phyloP scores from a whole-genome alignment of 2,329 filamentous ascomycete genomes.

The Fusarium temperatum region DNA sequence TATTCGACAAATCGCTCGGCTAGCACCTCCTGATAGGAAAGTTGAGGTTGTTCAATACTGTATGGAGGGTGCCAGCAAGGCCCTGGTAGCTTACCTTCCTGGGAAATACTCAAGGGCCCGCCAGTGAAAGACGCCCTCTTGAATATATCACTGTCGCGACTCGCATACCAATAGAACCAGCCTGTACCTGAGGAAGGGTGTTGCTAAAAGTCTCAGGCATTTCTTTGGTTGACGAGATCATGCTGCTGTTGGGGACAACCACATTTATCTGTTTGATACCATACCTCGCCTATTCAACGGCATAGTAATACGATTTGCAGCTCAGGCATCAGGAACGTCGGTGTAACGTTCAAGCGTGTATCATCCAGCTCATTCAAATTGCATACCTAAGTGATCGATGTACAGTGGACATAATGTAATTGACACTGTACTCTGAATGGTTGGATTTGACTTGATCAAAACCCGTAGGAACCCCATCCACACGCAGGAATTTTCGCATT shows the following conservation, averaged over 20 bases:
- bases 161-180: background rate
- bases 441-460: constrained; percentile 43
- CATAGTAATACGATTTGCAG: background rate
- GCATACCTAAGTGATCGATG: background rate
- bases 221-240: background rate
- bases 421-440: constrained; percentile 33
- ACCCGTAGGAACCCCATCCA: constrained; percentile 37
- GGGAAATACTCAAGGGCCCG: constrained; percentile 26
- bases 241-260: background rate
- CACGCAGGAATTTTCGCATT: constrained; percentile 36
- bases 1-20: constrained; percentile 76
- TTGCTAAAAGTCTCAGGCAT: background rate
- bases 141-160: background rate
- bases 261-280: background rate
- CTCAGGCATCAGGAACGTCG: background rate
- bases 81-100: constrained; percentile 71
- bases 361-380: background rate
- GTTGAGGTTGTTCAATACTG: constrained; percentile 89
- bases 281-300: background rate
- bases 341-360: background rate
- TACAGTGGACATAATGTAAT: background rate
- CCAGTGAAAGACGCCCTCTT: constrained; percentile 4
- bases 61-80: constrained; percentile 89
- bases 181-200: background rate
- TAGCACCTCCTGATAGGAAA: constrained; percentile 62